phyloP scores from a whole-genome alignment of 805 yeast species.

The Candida methanosorbosa region DNA sequence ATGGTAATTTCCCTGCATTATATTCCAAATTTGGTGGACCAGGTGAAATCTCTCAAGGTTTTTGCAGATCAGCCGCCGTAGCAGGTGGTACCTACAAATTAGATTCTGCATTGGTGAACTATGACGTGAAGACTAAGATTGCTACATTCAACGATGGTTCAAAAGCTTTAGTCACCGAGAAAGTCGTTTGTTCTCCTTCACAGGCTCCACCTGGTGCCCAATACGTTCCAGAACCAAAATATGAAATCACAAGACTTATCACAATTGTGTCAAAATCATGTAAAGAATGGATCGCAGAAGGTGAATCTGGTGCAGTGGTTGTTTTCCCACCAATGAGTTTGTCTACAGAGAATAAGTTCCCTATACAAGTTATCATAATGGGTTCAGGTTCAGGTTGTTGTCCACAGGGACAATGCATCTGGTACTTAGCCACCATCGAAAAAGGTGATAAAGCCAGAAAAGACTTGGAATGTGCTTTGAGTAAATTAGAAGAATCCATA shows the following conservation, averaged over 20 bases:
- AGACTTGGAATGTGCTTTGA: conserved; percentile 75
- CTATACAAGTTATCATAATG: conserved; percentile 82
- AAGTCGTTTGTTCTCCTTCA: conserved; percentile 68
- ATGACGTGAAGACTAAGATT: conserved; percentile 55
- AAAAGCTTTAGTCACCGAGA: conserved; percentile 66
- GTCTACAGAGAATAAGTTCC: conserved; percentile 51
- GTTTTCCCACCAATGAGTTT: conserved; percentile 87
- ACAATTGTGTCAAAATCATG: conserved; percentile 83
- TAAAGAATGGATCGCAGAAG: conserved; percentile 83
- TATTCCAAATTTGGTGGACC: conserved; percentile 92
- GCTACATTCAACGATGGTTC: conserved; percentile 76
- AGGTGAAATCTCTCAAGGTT: conserved; percentile 93
- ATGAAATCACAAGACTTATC: conserved; percentile 64
- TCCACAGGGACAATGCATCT: conserved; percentile 77
- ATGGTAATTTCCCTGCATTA: conserved; percentile 90
- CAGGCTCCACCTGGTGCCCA: conserved; percentile 39
- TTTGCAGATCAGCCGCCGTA: conserved; percentile 96
- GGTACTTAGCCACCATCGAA: conserved; percentile 83
- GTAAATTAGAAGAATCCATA: conserved; percentile 70
- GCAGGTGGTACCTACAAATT: conserved; percentile 93
- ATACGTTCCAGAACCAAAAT: conserved; percentile 35
- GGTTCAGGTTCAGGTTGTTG: conserved; percentile 86
- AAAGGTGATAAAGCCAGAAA: conserved; percentile 58
- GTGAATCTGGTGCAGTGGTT: conserved; percentile 78
- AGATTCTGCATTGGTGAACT: conserved; percentile 55